Conservation (phyloP, 2,329 filamentous ascomycete species). For the Aspergillus neotritici region DNA sequence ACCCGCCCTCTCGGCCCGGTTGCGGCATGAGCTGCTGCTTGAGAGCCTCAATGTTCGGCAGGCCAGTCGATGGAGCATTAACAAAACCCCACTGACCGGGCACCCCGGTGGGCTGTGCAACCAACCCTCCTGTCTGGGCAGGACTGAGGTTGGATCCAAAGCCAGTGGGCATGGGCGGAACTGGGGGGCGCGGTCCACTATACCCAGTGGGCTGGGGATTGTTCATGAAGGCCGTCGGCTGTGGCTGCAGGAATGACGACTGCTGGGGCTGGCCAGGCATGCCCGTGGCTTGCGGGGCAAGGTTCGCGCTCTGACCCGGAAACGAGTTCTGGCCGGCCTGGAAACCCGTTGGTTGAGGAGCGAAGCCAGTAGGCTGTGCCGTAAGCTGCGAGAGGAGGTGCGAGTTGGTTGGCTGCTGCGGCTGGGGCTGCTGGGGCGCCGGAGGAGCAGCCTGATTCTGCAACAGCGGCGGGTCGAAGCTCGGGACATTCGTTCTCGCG, state of each 20-base stretch:
- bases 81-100: constrained; percentile 98
- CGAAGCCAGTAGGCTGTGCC: constrained; percentile 47
- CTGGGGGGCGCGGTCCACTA: constrained; percentile 70
- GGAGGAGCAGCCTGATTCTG: constrained; percentile 48
- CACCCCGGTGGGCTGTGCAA: constrained; percentile 86
- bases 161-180: constrained; percentile 73
- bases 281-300: constrained; percentile 36
- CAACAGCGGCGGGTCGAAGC: constrained; percentile 56
- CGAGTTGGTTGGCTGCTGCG: constrained; percentile 63
- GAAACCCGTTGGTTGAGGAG: constrained; percentile 63
- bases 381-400: constrained; percentile 55
- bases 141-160: constrained; percentile 59
- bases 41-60: constrained; percentile 90
- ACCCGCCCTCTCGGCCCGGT: constrained; percentile 77
- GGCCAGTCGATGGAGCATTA: constrained; percentile 79
- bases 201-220: constrained; percentile 76
- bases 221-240: constrained; percentile 65
- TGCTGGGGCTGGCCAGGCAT: constrained; percentile 45
- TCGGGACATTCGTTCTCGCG: constrained; percentile 62
- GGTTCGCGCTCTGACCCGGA: constrained; percentile 34
- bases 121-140: constrained; percentile 64
- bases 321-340: constrained; percentile 50
- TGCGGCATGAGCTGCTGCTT: constrained; percentile 98
- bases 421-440: constrained; percentile 60
- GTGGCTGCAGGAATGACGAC: constrained; percentile 54